A percentile compares a stretch with the other conserved stretches of the same genome.
Conservation (phyloP, 345 rosid species). For the Chamaenerion angustifolium region DNA sequence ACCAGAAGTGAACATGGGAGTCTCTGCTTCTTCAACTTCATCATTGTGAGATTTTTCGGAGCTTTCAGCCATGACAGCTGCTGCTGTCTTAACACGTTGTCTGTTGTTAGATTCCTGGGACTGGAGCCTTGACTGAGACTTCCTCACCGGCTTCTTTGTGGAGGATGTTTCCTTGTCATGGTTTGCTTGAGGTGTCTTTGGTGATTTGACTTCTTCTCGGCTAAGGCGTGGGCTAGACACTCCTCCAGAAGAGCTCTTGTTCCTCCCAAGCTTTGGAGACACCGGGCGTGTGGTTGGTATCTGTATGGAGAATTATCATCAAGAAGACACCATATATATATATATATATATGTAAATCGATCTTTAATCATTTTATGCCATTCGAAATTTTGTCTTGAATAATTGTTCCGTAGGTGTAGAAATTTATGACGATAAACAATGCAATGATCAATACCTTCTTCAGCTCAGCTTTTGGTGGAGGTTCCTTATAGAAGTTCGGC, state of each 20-base stretch:
- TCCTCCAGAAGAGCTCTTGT: slow-evolving; percentile 40
- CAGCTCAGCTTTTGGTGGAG: slow-evolving; percentile 77
- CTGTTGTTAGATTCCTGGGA: not conserved
- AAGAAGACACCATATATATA: no score
- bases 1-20: slow-evolving; percentile 12
- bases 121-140: slow-evolving; percentile 32
- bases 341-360: no score
- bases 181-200: slow-evolving; percentile 27
- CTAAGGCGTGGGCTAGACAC: slow-evolving; percentile 22
- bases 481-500: slow-evolving; percentile 95
- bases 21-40: slow-evolving; percentile 17
- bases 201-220: slow-evolving; percentile 16
- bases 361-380: not conserved
- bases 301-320: slow-evolving; percentile 17
- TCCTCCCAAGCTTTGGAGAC: slow-evolving; percentile 92
- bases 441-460: slow-evolving; percentile 71
- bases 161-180: slow-evolving; percentile 22
- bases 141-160: slow-evolving; percentile 33
- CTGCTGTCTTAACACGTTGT: slow-evolving; percentile 14
- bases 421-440: no score
- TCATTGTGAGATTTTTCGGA: slow-evolving; percentile 8
- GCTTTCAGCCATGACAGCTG: slow-evolving; percentile 12
- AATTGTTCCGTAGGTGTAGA: no score
- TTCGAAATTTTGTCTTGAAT: not conserved
- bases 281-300: slow-evolving; percentile 79